These are phyloP conservation scores for Sextonia rubra DNA, from an alignment of 164 flowering plant species.

Conservation along the genomic window DNA sequence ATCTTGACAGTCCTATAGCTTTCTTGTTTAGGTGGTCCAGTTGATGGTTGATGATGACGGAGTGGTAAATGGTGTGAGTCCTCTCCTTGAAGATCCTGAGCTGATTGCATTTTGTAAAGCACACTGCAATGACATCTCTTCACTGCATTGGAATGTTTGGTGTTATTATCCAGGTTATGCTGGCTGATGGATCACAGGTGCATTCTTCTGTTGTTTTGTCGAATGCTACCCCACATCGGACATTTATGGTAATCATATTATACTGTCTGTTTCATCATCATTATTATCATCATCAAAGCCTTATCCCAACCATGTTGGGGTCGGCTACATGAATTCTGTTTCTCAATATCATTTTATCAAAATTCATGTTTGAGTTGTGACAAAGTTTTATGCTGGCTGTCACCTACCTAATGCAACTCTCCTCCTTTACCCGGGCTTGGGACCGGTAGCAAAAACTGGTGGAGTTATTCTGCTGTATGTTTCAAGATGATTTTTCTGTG, in stretches of 20 bases:
- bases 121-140: constrained; percentile 5
- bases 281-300: too few species aligned
- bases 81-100: not conserved
- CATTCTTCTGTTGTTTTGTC: constrained; percentile 75
- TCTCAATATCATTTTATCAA: too few species aligned
- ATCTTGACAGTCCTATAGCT: not conserved
- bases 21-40: constrained; percentile 54
- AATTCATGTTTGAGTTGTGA: too few species aligned
- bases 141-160: constrained; percentile 8
- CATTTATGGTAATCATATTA: constrained; percentile 64
- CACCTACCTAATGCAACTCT: too few species aligned
- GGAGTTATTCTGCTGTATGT: not conserved
- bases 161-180: constrained; percentile 46
- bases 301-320: too few species aligned
- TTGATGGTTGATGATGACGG: constrained; percentile 48
- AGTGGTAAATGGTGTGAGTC: constrained; percentile 68
- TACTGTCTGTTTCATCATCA: constrained; percentile 1
- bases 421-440: too few species aligned
- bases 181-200: constrained; percentile 72
- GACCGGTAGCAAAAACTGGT: too few species aligned
- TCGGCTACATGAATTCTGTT: too few species aligned
- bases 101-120: not conserved
- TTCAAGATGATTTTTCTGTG: not conserved
- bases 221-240: constrained; percentile 85
- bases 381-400: too few species aligned